Conservation (phyloP, 805 yeast species). For the Metschnikowia noctiluminum region DNA sequence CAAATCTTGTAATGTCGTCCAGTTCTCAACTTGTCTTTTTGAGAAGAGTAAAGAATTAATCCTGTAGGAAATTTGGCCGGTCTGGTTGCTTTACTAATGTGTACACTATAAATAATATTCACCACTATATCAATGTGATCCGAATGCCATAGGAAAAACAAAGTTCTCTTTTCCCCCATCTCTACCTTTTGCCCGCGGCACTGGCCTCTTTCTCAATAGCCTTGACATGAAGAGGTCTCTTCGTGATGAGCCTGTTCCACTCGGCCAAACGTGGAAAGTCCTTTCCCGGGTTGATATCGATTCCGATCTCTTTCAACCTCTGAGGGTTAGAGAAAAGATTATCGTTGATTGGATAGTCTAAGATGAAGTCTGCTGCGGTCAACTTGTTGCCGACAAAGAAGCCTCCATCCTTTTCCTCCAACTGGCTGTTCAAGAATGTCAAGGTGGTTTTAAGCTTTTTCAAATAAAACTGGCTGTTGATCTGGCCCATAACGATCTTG, state of each 20-base stretch:
- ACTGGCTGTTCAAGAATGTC: conserved; percentile 27
- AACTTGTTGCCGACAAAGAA: conserved; percentile 37
- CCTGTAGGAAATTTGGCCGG: too few relatives aligned
- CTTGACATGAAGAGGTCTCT: conserved; percentile 12
- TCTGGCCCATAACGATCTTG: conserved; percentile 19
- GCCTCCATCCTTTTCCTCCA: conserved; percentile 30
- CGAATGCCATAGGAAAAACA: too few relatives aligned
- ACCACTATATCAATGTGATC: too few relatives aligned
- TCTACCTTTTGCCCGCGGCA: neutral
- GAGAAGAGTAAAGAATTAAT: too few relatives aligned
- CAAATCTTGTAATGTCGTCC: too few relatives aligned
- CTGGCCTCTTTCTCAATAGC: neutral
- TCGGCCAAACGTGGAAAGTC: conserved; percentile 16
- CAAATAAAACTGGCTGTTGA: conserved; percentile 26
- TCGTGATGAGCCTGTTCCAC: conserved; percentile 17
- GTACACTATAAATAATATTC: too few relatives aligned
- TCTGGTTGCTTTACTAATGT: too few relatives aligned
- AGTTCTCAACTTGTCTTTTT: too few relatives aligned
- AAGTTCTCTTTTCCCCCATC: too few relatives aligned
- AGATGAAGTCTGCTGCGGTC: conserved; percentile 38
- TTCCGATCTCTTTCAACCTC: conserved; percentile 9
- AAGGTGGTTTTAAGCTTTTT: conserved; percentile 25
- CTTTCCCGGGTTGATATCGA: conserved; percentile 6
- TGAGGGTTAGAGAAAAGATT: conserved; percentile 14
- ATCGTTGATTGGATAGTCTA: conserved; percentile 31